Conservation (phyloP, 768 basidiomycete genomes). For the Boletellus ananas region DNA sequence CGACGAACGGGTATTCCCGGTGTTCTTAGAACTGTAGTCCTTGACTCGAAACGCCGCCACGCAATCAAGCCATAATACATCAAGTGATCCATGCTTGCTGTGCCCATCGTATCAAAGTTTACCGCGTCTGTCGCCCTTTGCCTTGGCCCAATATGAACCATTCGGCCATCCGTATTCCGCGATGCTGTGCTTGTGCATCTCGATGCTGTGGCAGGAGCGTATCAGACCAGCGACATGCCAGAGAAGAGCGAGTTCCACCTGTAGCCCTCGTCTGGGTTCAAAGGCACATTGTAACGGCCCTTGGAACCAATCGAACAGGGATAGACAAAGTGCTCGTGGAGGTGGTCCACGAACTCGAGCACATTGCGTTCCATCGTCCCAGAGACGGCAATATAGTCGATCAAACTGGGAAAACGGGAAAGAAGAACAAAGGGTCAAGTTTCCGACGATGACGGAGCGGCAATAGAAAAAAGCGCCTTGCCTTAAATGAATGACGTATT, state of each 20-base stretch:
- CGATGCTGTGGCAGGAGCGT: constrained; percentile 54
- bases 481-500: constrained; percentile 89
- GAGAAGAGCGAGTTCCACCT: constrained; percentile 15
- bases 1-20: too few species aligned
- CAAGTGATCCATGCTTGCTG: not conserved
- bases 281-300: constrained; percentile 87
- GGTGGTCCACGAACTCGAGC: constrained; percentile 84
- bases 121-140: constrained; percentile 2
- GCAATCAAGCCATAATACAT: constrained; percentile 1
- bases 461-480: constrained; percentile 19
- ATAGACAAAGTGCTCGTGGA: constrained; percentile 90
- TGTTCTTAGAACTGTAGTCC: too few species aligned
- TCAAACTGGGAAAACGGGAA: constrained; percentile 50
- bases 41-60: not conserved
- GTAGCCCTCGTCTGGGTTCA: constrained; percentile 73
- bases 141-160: constrained; percentile 41
- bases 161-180: constrained; percentile 82
- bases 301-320: constrained; percentile 83
- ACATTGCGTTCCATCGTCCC: constrained; percentile 94
- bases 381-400: constrained; percentile 91
- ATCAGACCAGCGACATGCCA: not conserved
- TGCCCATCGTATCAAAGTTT: not conserved
- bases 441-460: not conserved
- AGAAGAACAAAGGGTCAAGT: not conserved
- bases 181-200: constrained; percentile 81